These are phyloP conservation scores for Pseudogymnoascus sp. DNA, from an alignment of 2,329 filamentous ascomycete species.

Conservation along the genomic window DNA sequence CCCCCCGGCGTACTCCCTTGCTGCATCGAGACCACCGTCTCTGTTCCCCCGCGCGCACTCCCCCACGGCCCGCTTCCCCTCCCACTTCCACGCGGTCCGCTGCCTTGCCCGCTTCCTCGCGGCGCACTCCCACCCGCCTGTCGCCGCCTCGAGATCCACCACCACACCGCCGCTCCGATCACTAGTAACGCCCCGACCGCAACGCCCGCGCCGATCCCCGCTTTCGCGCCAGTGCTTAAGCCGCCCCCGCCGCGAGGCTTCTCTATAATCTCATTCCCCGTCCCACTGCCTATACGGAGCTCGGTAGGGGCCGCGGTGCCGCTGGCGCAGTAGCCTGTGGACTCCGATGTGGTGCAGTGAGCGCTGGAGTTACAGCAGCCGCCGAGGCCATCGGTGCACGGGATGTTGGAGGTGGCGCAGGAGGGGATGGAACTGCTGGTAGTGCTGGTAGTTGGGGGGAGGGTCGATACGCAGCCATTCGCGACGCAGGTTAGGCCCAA, in stretches of 20 bases:
- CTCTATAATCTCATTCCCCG: conserved; percentile 23
- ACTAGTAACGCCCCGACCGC: conserved; percentile 36
- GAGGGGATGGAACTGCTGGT: conserved; percentile 30
- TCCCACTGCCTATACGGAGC: conserved; percentile 23
- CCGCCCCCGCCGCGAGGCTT: conserved; percentile 11
- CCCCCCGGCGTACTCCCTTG: conserved; percentile 8
- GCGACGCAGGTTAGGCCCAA: conserved; percentile 36
- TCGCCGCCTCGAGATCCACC: conserved; percentile 36
- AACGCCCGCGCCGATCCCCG: conserved; percentile 48
- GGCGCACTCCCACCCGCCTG: conserved; percentile 1
- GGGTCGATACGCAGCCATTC: conserved; percentile 29
- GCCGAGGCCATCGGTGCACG: conserved; percentile 34
- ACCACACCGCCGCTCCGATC: conserved; percentile 38
- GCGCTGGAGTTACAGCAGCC: conserved; percentile 41
- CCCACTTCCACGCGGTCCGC: neutral
- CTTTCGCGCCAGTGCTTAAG: conserved; percentile 43
- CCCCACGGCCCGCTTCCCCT: conserved; percentile 17
- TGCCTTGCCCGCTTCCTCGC: conserved; percentile 14
- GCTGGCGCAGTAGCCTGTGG: conserved; percentile 33
- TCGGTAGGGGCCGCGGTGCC: conserved; percentile 21
- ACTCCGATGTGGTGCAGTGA: conserved; percentile 33
- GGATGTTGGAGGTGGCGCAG: conserved; percentile 38
- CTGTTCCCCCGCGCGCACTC: conserved; percentile 9
- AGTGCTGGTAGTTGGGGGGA: conserved; percentile 17
- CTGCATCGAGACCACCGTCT: neutral